Base-by-base conservation (phyloP, 129 eudicot genomes). In the Tanacetum coccineum region DNA sequence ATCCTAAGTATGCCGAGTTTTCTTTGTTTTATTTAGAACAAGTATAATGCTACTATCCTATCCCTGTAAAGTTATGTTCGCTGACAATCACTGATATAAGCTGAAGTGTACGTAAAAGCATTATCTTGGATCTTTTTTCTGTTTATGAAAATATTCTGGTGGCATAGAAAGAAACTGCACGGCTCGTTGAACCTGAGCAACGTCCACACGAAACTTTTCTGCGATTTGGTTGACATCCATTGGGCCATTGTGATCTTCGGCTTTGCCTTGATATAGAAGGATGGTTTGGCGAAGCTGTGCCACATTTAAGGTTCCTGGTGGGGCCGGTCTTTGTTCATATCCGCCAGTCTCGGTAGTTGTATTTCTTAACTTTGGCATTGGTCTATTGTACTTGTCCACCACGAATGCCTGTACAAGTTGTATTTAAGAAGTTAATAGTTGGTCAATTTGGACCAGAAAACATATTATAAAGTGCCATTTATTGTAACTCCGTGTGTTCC, bases 241-340 rank as follows among this genome's bases (percentile, higher is more conserved):
- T 6, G 91, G 95, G 9, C 96, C 94, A n/a, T 74, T 36, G 30
- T 83, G 94, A 36, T 83, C 96, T 2, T 85, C 79, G 2, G 94
- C 80, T 70, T 91, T 87, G 64, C 97, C 97, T 79, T 91, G 85
- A 78, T 85, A 80, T 28, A 91, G 71, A 67, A 81, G 96, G 71
- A 91, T 80, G 14, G 87, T 76, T 36, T 87, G 94, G 59, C 95
- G 94, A 64, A 91, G 72, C 78, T 91, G 96, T 0, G 82, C 84
- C 40, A 87, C 90, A 50, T 91, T 85, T 32, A 91, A 64, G 66
- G 97, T 87, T 71, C 97, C 97, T 11, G 90, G 84, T 42, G 96
- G 84, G 13, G 80, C 88, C 0, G 88, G 82, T 62, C 80, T 81
- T 53, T 81, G 85, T 62, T 91, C 96, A 14, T 83, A 87, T 72